Base-by-base conservation (phyloP, 1,139 yeast species). In the Taphrina confusa region DNA sequence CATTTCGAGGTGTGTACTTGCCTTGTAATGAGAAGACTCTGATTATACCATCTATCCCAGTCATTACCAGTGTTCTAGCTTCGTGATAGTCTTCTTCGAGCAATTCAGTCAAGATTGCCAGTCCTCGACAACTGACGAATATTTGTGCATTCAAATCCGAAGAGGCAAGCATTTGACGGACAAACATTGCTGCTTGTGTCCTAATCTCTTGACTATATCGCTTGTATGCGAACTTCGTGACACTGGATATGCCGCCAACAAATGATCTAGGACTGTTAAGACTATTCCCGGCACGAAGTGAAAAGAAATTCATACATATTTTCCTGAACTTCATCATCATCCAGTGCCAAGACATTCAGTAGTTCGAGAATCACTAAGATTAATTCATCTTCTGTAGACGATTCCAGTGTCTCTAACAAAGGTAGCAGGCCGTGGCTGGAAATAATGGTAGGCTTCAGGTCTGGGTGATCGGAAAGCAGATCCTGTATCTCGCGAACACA, bases 91-190 rank as follows among this genome's bases (percentile, higher is more conserved):
- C 64, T 65, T 81, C 86, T 65, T 81, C 83, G 2, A 82, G 75
- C 63, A 82, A 76, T 61, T 78, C 78, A 2, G 81, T 71, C 36
- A 81, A 70, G n/a, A 78, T 74, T 55, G 77, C 73, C 22, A 83
- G 70, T 0, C 86, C 85, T 9, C 86, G 86, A 66, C 82, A 76
- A 2, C 83, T 77, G 2, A 82, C 75, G 65, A 82, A 80, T 77
- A 78, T 75, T 4, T 79, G 76, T 27, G 82, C 68, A 0, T 80
- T 77, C 40, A 71, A 69, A 16, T 75, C 75, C 5, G 80, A 75
- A 4, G 69, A 67, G 23, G 74, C 69, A 52, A 79, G 74, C 5
- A 76, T 68, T 8, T 51, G 49, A 16, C 73, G 70, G 12, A 82
- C 74, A 52, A 82, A 75, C 39, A 70, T 68, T 0, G 77, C 80